A percentile compares a stretch with the other conserved stretches of the same genome.
phyloP scores from a whole-genome alignment of 2,329 filamentous ascomycete genomes.

The Fusarium agapanthi region DNA sequence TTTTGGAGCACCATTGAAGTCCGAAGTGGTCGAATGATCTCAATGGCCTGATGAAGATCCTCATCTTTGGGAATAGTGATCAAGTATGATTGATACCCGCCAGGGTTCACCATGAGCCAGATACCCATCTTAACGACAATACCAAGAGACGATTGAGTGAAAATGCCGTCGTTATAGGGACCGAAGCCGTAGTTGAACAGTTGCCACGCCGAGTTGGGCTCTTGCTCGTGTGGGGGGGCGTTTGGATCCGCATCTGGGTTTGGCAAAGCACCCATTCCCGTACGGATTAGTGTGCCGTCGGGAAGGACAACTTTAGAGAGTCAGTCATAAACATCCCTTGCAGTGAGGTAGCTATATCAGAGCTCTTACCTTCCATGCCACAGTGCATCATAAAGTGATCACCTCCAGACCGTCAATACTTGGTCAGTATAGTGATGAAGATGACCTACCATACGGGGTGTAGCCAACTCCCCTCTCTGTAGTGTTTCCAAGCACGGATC shows the following conservation, averaged over 20 bases:
- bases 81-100: slow-evolving; percentile 28
- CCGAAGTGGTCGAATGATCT: slow-evolving; percentile 32
- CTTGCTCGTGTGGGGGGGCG: slow-evolving; percentile 20
- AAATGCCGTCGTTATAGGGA: slow-evolving; percentile 28
- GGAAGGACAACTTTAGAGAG: slow-evolving; percentile 5
- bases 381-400: slow-evolving; percentile 36
- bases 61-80: slow-evolving; percentile 34
- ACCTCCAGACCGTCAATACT: neutral
- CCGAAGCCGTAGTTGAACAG: slow-evolving; percentile 32
- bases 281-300: slow-evolving; percentile 18
- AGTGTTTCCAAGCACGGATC: slow-evolving; percentile 29
- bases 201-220: slow-evolving; percentile 28
- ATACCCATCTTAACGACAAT: slow-evolving; percentile 35
- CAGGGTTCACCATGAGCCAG: slow-evolving; percentile 29
- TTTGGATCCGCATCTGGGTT: slow-evolving; percentile 24
- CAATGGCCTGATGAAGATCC: slow-evolving; percentile 31
- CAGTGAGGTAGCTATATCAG: neutral
- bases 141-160: slow-evolving; percentile 23
- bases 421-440: accelerated
- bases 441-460: slow-evolving; percentile 24
- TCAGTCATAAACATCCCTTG: neutral
- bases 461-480: slow-evolving; percentile 30
- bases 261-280: slow-evolving; percentile 31
- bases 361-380: slow-evolving; percentile 23
- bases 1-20: slow-evolving; percentile 36